These are phyloP conservation scores for Dentipellis fragilis DNA, from an alignment of 768 basidiomycete species.

Conservation along the genomic window DNA sequence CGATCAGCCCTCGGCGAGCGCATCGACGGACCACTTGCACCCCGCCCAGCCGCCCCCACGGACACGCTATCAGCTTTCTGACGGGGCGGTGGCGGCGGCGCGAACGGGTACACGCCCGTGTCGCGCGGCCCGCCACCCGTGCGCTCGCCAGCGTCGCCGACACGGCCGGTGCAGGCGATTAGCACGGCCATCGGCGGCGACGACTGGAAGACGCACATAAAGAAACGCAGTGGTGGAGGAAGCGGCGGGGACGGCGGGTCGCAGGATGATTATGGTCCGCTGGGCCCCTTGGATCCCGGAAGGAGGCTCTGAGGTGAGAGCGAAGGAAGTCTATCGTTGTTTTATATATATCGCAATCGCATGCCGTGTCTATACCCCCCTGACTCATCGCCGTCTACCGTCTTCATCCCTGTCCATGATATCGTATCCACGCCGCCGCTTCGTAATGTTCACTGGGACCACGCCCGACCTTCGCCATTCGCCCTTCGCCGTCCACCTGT, in stretches of 20 bases:
- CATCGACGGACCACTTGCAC: conserved; percentile 20
- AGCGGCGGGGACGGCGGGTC: conserved; percentile 11
- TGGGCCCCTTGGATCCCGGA: conserved; percentile 32
- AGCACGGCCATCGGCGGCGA: conserved; percentile 26
- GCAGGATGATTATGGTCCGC: conserved; percentile 34
- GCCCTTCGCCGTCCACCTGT: too few species aligned
- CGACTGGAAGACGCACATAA: conserved; percentile 29
- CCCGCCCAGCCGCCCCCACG: conserved; percentile 21
- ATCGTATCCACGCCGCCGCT: neutral
- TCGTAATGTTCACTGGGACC: neutral
- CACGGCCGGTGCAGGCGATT: conserved; percentile 19
- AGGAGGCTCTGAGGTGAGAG: neutral
- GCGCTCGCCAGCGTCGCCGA: conserved; percentile 23
- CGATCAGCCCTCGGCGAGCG: conserved; percentile 46
- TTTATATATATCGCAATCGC: conserved; percentile 8
- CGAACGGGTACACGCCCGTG: neutral
- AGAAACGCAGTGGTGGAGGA: conserved; percentile 28
- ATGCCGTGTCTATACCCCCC: conserved; percentile 11
- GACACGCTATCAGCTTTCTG: conserved; percentile 53
- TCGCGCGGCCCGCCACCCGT: conserved; percentile 10
- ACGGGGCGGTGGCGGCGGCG: conserved; percentile 16
- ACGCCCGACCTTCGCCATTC: too few species aligned
- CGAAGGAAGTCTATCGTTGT: conserved; percentile 1
- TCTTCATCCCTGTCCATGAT: neutral
- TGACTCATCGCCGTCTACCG: too few species aligned